A percentile compares a stretch with the other conserved stretches of the same genome.
These are phyloP conservation scores for Tetrahymena malaccensis DNA, from an alignment of 73 alveolate species.

Conservation along the genomic window DNA sequence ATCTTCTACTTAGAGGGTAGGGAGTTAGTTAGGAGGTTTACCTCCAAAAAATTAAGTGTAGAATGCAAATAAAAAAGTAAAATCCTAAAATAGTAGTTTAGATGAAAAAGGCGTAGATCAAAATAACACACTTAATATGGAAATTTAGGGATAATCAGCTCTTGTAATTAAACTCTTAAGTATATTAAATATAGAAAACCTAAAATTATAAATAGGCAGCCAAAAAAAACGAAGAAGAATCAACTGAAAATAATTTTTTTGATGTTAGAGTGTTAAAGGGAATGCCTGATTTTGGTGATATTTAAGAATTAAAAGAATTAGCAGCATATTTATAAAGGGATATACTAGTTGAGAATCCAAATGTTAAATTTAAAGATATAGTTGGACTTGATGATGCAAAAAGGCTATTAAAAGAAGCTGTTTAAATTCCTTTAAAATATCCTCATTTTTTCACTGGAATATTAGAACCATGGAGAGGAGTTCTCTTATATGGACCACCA, in stretches of 20 bases:
- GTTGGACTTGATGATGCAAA: constrained; percentile 78
- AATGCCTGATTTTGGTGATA: constrained; percentile 87
- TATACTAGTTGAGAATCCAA: constrained; percentile 88
- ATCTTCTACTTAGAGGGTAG: constrained; percentile 6
- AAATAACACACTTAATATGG: constrained; percentile 34
- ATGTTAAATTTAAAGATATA: constrained; percentile 83
- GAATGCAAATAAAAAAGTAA: not conserved
- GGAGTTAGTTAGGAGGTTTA: not conserved
- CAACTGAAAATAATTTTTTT: constrained; percentile 79
- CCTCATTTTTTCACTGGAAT: constrained; percentile 95
- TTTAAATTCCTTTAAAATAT: constrained; percentile 93
- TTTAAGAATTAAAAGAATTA: constrained; percentile 82
- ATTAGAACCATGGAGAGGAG: constrained; percentile 97
- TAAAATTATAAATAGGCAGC: constrained; percentile 8
- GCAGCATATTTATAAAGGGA: constrained; percentile 86
- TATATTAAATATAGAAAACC: constrained; percentile 28
- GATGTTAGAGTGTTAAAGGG: constrained; percentile 93
- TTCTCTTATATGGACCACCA: constrained; percentile 98
- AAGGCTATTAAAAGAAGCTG: constrained; percentile 89
- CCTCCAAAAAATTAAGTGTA: not conserved
- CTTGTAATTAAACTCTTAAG: constrained; percentile 45
- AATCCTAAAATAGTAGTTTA: constrained; percentile 4
- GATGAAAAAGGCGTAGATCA: constrained; percentile 21
- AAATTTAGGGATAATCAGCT: constrained; percentile 56
- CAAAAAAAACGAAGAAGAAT: constrained; percentile 72